Conservation (phyloP, 768 basidiomycete species). For the Suillus clintonianus region DNA sequence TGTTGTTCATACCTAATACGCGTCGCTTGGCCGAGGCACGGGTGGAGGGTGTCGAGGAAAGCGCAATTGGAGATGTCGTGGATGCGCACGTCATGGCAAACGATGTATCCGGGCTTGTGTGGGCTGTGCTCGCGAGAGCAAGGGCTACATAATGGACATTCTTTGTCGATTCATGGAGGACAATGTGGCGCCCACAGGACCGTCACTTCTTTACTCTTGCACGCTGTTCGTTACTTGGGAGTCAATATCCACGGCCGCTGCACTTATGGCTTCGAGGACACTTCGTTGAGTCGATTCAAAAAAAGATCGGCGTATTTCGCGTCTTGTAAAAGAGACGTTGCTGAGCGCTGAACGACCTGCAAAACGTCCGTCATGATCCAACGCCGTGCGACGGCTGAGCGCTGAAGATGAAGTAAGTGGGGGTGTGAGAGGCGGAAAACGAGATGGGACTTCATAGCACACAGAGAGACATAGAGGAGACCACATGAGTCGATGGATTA, state of each 20-base stretch:
- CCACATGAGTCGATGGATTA: too few species aligned
- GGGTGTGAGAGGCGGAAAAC: too few species aligned
- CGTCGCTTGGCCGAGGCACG: slow-evolving; percentile 62
- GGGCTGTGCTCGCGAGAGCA: slow-evolving; percentile 55
- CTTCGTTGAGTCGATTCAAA: too few species aligned
- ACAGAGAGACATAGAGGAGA: too few species aligned
- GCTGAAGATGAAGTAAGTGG: too few species aligned
- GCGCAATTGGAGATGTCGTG: slow-evolving; percentile 60
- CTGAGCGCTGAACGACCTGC: too few species aligned
- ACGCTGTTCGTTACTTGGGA: background rate
- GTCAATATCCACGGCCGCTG: background rate
- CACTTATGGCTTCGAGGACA: background rate
- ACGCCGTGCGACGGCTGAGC: too few species aligned
- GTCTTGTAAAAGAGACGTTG: too few species aligned
- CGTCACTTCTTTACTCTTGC: background rate
- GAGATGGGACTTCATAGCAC: too few species aligned
- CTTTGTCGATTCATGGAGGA: background rate
- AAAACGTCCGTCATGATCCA: too few species aligned
- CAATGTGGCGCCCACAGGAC: background rate
- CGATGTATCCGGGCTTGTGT: slow-evolving; percentile 65
- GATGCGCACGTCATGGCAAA: slow-evolving; percentile 64
- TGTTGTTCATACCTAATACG: slow-evolving; percentile 74
- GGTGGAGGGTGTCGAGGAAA: slow-evolving; percentile 52
- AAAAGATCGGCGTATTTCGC: too few species aligned
- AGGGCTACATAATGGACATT: slow-evolving; percentile 15